phyloP scores from a whole-genome alignment of 768 basidiomycete genomes.

The Mrakia frigida region DNA sequence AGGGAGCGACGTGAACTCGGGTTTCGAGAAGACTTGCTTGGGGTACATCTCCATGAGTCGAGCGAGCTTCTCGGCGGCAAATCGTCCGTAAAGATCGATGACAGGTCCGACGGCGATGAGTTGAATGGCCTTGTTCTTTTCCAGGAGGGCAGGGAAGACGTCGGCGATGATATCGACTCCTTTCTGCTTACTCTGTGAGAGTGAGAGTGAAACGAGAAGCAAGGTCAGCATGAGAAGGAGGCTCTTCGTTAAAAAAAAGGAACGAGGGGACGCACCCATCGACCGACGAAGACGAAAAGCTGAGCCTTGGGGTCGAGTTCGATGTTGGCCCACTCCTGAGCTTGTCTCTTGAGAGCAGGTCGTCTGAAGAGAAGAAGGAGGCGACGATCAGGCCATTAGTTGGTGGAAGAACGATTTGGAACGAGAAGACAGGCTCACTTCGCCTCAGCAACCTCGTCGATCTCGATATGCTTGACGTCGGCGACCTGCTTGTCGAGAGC shows the following conservation, averaged over 20 bases:
- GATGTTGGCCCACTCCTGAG: slow-evolving; percentile 92
- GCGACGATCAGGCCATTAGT: not conserved
- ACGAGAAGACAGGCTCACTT: slow-evolving; percentile 37
- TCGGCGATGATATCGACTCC: slow-evolving; percentile 92
- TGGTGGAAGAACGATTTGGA: not conserved
- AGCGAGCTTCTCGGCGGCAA: slow-evolving; percentile 88
- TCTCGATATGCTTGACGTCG: slow-evolving; percentile 64
- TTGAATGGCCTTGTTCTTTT: slow-evolving; percentile 80
- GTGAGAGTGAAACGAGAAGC: not conserved
- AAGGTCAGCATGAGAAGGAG: not conserved
- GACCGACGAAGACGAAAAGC: slow-evolving; percentile 91
- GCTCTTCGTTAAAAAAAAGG: not conserved
- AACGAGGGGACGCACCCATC: slow-evolving; percentile 53
- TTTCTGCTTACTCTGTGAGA: slow-evolving; percentile 69
- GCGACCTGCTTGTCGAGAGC: slow-evolving; percentile 75
- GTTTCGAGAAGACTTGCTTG: slow-evolving; percentile 86
- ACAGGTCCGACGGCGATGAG: slow-evolving; percentile 86
- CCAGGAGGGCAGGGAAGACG: slow-evolving; percentile 80
- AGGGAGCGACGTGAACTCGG: slow-evolving; percentile 89
- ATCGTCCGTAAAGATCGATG: slow-evolving; percentile 89
- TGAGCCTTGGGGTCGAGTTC: slow-evolving; percentile 84
- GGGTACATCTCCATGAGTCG: slow-evolving; percentile 93
- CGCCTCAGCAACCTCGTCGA: slow-evolving; percentile 76
- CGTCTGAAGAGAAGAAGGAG: slow-evolving; percentile 44
- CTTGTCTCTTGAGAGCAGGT: slow-evolving; percentile 82